Evolutionary conservation across 2,329 filamentous ascomycete genomes (phyloP).

Genomic region (Epichloe festucae): DNA sequence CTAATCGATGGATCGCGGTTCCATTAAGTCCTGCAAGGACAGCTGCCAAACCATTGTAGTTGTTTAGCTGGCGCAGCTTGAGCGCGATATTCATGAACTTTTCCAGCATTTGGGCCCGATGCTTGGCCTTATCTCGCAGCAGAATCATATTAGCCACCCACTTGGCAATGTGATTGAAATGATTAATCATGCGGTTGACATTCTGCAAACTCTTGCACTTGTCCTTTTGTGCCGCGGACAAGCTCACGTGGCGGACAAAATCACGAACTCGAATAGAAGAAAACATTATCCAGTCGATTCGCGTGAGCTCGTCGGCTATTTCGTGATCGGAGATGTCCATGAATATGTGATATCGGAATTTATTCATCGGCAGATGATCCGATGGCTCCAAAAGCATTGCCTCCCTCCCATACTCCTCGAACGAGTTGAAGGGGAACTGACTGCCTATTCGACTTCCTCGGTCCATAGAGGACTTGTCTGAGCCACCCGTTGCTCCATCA

Average conservation of each 20-base stretch:
- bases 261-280: conserved; percentile 88
- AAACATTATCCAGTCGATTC: conserved; percentile 98
- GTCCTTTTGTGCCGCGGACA: conserved; percentile 58
- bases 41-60: conserved; percentile 93
- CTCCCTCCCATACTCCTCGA: conserved; percentile 71
- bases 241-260: conserved; percentile 78
- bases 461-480: conserved; percentile 28
- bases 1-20: conserved; percentile 70
- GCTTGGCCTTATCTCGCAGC: conserved; percentile 88
- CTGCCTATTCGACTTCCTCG: conserved; percentile 26
- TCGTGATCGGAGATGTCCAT: conserved; percentile 78
- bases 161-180: conserved; percentile 76
- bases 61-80: conserved; percentile 82
- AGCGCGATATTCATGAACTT: conserved; percentile 89
- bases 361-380: conserved; percentile 58
- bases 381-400: conserved; percentile 60
- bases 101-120: conserved; percentile 79
- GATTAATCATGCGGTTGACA: conserved; percentile 86
- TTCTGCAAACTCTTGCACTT: conserved; percentile 68
- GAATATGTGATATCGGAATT: conserved; percentile 78
- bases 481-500: conserved; percentile 33
- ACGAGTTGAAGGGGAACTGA: conserved; percentile 47
- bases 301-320: conserved; percentile 80
- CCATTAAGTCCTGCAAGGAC: conserved; percentile 87
- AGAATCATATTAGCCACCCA: conserved; percentile 78